Base-by-base conservation (phyloP, 1,284 basidiomycete genomes). In the Mycena sp. region DNA sequence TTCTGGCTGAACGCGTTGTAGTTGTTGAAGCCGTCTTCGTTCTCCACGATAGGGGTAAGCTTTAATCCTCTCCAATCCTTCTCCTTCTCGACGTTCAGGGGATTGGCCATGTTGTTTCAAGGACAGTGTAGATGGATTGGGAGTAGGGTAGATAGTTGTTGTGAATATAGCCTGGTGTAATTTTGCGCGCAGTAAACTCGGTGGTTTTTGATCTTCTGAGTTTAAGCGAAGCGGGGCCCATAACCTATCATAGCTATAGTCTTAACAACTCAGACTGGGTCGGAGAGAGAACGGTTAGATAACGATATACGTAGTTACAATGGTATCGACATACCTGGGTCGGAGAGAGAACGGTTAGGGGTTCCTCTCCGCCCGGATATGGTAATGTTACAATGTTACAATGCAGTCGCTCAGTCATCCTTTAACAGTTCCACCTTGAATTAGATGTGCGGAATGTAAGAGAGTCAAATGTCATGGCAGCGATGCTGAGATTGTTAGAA, bases 1-100 rank as follows among this genome's bases (percentile, higher is more conserved):
- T 63, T 63, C 17, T 37, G 40, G 16, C 49, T 52, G 50, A 63
- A 63, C 44, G 59, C 62, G 43, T n/a, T 49, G 23, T 63, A 63
- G 28, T 58, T 58, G 49, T 63, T 63, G 1, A 41, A 21, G 25
- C 61, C 61, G n/a, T 63, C 55, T 11, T 37, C 61, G 9, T 43
- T 48, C 16, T 58, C 58, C 23, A 7, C 28, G n/a, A 60, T 60
- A 28, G 49, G 35, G 45, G 48, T 58, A 16, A 58, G 46, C 40
- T 58, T 58, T n/a, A 58, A 11, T 6, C 35, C 57, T 25, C 35
- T 38, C 57, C 57, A 58, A n/a, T 58, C 57, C 23, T 58, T 58
- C 26, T 58, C 48, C 3, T n/a, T 41, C 12, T 49, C 23, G 46
- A 9, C 16, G 28, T 28, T 35, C 32, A 9, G 32, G 14, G 19